phyloP scores from a whole-genome alignment of 352 stramenopile genomes.

The Phytopythium helicoides region DNA sequence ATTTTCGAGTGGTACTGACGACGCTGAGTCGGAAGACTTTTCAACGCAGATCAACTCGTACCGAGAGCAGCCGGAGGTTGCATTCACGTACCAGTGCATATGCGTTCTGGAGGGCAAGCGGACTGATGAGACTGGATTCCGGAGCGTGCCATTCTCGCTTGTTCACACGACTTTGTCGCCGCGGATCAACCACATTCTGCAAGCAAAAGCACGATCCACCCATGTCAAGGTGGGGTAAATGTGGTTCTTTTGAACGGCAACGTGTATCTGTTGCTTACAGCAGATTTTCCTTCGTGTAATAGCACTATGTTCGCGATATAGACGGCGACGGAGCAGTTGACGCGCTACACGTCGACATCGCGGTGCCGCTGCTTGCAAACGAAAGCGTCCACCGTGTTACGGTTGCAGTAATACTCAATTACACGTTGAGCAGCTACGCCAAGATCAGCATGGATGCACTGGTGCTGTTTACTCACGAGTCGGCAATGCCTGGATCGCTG shows the following conservation, averaged over 20 bases:
- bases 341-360: slow-evolving; percentile 44
- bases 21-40: too few species aligned
- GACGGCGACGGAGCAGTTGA: slow-evolving; percentile 57
- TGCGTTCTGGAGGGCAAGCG: slow-evolving; percentile 54
- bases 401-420: slow-evolving; percentile 58
- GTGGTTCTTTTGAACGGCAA: background rate
- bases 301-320: slow-evolving; percentile 45
- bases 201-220: slow-evolving; percentile 29
- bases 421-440: slow-evolving; percentile 43
- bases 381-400: slow-evolving; percentile 52
- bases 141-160: slow-evolving; percentile 19
- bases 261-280: background rate
- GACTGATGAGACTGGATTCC: background rate
- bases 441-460: slow-evolving; percentile 71
- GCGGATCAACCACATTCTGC: slow-evolving; percentile 40
- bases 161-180: slow-evolving; percentile 46
- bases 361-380: slow-evolving; percentile 35
- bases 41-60: slow-evolving; percentile 59
- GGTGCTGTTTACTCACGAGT: slow-evolving; percentile 34
- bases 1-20: too few species aligned
- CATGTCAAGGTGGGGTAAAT: slow-evolving; percentile 30
- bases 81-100: slow-evolving; percentile 60
- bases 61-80: slow-evolving; percentile 54
- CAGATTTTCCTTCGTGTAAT: background rate
- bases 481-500: slow-evolving; percentile 25